Evolutionary conservation across 2,329 filamentous ascomycete species (phyloP).

Genomic region (Arachnopeziza araneosa): DNA sequence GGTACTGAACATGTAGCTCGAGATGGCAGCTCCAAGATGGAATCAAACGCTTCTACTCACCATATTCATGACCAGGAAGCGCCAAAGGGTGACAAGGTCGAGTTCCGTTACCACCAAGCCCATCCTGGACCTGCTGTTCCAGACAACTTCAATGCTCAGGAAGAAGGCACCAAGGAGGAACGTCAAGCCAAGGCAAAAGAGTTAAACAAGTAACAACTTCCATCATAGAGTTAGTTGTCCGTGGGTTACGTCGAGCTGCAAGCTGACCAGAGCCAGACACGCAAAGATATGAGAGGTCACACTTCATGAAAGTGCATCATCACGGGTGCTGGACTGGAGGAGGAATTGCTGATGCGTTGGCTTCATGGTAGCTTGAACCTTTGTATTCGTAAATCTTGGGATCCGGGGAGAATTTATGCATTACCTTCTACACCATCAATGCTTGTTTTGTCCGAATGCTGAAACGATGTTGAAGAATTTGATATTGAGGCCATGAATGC

Average conservation of each 20-base stretch:
- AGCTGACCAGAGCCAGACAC: background rate
- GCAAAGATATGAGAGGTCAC: background rate
- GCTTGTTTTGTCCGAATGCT: background rate
- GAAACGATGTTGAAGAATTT: background rate
- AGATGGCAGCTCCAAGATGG: constrained; percentile 31
- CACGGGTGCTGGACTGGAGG: background rate
- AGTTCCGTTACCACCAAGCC: constrained; percentile 47
- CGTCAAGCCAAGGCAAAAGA: constrained; percentile 58
- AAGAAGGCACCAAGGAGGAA: constrained; percentile 64
- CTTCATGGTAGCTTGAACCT: background rate
- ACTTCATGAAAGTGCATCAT: background rate
- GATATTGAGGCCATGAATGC: background rate
- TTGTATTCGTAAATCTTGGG: background rate
- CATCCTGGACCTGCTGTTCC: constrained; percentile 53
- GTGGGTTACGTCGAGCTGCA: background rate
- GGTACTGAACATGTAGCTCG: constrained; percentile 34
- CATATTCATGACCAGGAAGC: constrained; percentile 31
- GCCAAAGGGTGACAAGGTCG: constrained; percentile 41
- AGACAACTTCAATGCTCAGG: constrained; percentile 45
- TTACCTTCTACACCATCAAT: background rate
- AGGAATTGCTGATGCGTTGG: background rate
- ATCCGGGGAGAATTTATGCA: background rate
- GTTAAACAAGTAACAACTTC: constrained; percentile 50
- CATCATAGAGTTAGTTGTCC: background rate
- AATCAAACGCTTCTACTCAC: constrained; percentile 33